phyloP scores from a whole-genome alignment of 1,284 basidiomycete species.

The Microbotryum saponariae region DNA sequence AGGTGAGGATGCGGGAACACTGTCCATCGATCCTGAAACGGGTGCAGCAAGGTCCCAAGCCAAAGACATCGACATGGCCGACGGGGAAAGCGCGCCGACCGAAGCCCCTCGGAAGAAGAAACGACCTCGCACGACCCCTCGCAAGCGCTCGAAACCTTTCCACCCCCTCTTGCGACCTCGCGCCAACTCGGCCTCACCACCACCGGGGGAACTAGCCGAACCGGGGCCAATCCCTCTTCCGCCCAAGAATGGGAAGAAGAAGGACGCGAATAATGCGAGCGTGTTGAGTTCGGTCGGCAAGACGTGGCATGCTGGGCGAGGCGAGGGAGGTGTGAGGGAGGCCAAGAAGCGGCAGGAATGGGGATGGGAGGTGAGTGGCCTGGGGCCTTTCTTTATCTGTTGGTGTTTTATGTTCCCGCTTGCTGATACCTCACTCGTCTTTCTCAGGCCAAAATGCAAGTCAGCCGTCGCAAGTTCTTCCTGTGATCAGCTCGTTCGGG shows the following conservation, averaged over 20 bases:
- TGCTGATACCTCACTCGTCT: not conserved
- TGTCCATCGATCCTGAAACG: slow-evolving; percentile 10
- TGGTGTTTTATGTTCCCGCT: not conserved
- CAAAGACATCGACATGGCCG: not conserved
- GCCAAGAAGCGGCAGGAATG: slow-evolving; percentile 30
- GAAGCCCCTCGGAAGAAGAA: slow-evolving; percentile 1
- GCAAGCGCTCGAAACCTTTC: slow-evolving; percentile 26
- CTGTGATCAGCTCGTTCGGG: slow-evolving; percentile 13
- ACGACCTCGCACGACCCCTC: slow-evolving; percentile 19
- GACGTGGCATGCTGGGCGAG: slow-evolving; percentile 33
- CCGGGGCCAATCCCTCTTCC: slow-evolving; percentile 25
- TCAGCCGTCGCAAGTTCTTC: slow-evolving; percentile 34
- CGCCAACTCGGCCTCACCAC: slow-evolving; percentile 13
- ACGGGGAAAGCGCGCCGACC: not conserved
- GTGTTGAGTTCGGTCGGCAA: slow-evolving; percentile 28
- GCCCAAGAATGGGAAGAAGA: slow-evolving; percentile 22
- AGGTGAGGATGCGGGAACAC: slow-evolving; percentile 14
- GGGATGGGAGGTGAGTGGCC: slow-evolving; percentile 28
- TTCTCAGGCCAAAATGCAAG: slow-evolving; percentile 34
- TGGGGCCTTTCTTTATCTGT: not conserved
- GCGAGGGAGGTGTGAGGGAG: slow-evolving; percentile 33
- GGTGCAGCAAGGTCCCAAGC: slow-evolving; percentile 1
- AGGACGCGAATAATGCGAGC: slow-evolving; percentile 17
- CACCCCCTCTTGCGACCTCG: slow-evolving; percentile 26
- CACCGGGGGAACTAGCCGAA: slow-evolving; percentile 13